Evolutionary conservation across 306 rosid genomes (phyloP).

Genomic region (Albizia julibrissin): DNA sequence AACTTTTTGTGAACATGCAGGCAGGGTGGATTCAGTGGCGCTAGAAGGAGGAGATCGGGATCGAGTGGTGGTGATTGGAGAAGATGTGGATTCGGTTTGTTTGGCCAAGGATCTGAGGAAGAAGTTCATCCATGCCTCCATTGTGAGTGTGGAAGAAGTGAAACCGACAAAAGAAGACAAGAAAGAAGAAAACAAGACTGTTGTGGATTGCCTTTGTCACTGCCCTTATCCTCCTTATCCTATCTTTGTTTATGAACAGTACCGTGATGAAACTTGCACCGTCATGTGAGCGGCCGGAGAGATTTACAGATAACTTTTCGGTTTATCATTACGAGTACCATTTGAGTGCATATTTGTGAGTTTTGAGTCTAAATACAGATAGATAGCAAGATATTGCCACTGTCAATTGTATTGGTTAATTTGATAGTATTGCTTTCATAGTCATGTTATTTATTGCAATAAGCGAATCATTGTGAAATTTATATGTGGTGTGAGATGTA

Average conservation of each 20-base stretch:
- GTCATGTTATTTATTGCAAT: no score
- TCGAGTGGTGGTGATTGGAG: constrained; percentile 39
- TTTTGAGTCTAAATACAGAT: no score
- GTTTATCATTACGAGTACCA: not conserved
- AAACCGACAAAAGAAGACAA: not conserved
- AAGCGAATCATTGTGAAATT: not conserved
- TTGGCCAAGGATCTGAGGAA: constrained; percentile 34
- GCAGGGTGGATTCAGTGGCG: constrained; percentile 52
- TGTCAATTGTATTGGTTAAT: no score
- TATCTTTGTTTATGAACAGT: not conserved
- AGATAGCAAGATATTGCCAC: no score
- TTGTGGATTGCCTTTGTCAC: not conserved
- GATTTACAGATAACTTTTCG: not conserved
- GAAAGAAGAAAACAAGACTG: not conserved
- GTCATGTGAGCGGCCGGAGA: not conserved
- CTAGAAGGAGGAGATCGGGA: constrained; percentile 45
- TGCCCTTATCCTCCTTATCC: not conserved
- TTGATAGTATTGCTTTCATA: not conserved
- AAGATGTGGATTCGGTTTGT: constrained; percentile 26
- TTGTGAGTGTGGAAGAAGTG: constrained; percentile 32
- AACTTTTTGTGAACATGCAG: not conserved
- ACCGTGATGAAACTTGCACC: not conserved
- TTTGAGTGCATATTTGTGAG: not conserved
- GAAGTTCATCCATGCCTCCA: constrained; percentile 27
- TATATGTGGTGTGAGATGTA: not conserved